Evolutionary conservation across 768 basidiomycete species (phyloP), one percentile per base, ranked within the genome.

Genomic region (Pleurotus salmoneostramineus): DNA sequence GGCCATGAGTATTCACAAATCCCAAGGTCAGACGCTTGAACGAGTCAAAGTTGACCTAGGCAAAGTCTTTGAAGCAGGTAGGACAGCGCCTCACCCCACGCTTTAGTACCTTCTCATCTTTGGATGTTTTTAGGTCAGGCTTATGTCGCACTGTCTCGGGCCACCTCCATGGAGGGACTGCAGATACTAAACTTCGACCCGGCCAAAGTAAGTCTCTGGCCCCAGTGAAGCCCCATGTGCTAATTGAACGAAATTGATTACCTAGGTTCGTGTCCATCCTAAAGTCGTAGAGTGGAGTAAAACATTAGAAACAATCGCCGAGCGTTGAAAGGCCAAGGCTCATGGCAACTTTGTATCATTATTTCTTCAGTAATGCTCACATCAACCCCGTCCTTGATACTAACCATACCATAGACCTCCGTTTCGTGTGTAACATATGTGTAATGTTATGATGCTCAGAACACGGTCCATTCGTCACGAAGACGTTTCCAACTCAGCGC

Each of bases 1-100:
- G 96, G 95, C 96, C 0, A 96, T 98, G 93, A 92, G 89, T 48
- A 98, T 98, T 61, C 97, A 99, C 71, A 99, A 99, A 69, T 91
- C 91, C 8, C 97, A 99, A 70, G 97, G 97, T 7, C 97, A 98
- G 70, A 98, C 97, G 0, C 77, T 99, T 7, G 90, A 95, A 27
- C 85, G 93, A 47, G 95, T 98, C 64, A 96, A 91, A 67, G 95
- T 98, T 45, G 95, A 98, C 66, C 78, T 99, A 36, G 86, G 86
- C 33, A 89, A 85, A 67, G 90, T 98, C 4, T 99, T 99, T 66
- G 97, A 94, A 72, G 93, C 92, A 71, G 93, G 91, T 84, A 50
- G 21, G 76, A 60, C 8, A 21, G 6, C 5, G 2, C n/a, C 14
- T 31, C 7, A 15, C 2, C 15, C 8, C 4, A 47, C 12, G 45